Percentiles rank a stretch among this genome's conserved stretches.
Conservation (phyloP, 805 yeast species). For the Wickerhamomyces queroliae region DNA sequence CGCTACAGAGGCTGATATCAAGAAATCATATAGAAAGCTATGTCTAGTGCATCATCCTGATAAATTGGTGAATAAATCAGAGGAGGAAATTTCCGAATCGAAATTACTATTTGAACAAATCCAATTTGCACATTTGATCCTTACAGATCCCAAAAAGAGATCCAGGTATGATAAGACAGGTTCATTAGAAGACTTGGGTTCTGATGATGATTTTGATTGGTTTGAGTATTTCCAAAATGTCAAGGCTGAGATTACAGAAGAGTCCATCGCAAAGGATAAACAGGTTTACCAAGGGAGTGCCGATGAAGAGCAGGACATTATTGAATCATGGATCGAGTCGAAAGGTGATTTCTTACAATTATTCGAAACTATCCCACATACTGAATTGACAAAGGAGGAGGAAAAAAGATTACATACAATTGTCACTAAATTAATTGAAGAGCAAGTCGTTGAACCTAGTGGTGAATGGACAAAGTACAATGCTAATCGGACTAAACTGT, state of each 20-base stretch:
- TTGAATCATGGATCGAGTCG: conserved; percentile 47
- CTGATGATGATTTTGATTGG: conserved; percentile 47
- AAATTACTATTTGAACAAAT: conserved; percentile 53
- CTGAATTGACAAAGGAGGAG: conserved; percentile 53
- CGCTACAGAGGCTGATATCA: conserved; percentile 49
- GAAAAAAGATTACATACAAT: conserved; percentile 55
- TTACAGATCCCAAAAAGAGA: conserved; percentile 53
- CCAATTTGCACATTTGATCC: conserved; percentile 68
- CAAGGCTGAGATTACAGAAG: conserved; percentile 48
- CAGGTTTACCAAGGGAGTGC: conserved; percentile 52
- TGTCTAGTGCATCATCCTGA: conserved; percentile 72
- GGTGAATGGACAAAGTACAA: conserved; percentile 46
- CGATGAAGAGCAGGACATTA: conserved; percentile 60
- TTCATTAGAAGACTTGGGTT: conserved; percentile 36
- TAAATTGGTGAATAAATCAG: conserved; percentile 37
- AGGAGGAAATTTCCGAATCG: conserved; percentile 27
- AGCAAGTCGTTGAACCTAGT: conserved; percentile 30
- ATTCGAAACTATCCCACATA: conserved; percentile 75
- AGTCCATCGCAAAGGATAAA: conserved; percentile 65
- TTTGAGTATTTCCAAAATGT: conserved; percentile 44
- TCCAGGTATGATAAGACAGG: conserved; percentile 69
- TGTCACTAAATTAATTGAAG: conserved; percentile 39
- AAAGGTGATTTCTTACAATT: conserved; percentile 66
- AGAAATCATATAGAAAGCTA: conserved; percentile 58
- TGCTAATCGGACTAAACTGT: conserved; percentile 40